Evolutionary conservation across 345 rosid genomes (phyloP), one percentile per base, ranked within the genome.

Genomic region (Anacardium occidentale): DNA sequence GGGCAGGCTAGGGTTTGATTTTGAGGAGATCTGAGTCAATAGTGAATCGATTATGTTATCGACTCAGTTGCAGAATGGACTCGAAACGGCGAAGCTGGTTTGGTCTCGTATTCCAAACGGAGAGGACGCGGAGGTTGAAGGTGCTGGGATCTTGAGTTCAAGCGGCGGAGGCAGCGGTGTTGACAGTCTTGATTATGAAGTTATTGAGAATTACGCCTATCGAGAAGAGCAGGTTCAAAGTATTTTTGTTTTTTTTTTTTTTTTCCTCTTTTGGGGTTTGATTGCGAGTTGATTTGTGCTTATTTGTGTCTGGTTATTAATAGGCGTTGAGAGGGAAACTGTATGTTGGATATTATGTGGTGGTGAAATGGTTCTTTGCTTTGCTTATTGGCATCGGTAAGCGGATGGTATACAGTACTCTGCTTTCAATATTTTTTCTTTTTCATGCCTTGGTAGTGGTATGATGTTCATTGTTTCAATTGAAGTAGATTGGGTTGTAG

Each of bases 181-280:
- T 11, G 91, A 89, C 77, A 94, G 99, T 64, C 99, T 95, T 57
- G 99, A 95, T 59, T 95, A 95, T 47, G 98, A 91, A 82, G 98
- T 92, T 32, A 84, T 92, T 62, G 99, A 95, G 89, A 95, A 95
- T 82, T 63, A 87, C 42, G 98, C 94, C 13, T 95, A 95, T 74
- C 80, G 99, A 78, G 94, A 95, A 84, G 96, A 95, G 50, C 98
- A 79, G 89, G 98, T 91, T 52, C 10, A 26, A 59, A 58, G 11
- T 53, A 29, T 64, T 68, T 7, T 9, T 10, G 1, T 1, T 29
- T 29, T 29, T 1, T 29, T 29, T 29, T 29, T 1, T 15, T 45
- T 62, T 50, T 3, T 64, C 63, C 12, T 50, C 5, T 54, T 56
- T 48, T 11, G 0, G 32, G 1, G 45, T 37, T 2, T 12, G 25